A percentile compares a stretch with the other conserved stretches of the same genome.
phyloP scores from a whole-genome alignment of 768 basidiomycete species.

The Clavaria fumosa region DNA sequence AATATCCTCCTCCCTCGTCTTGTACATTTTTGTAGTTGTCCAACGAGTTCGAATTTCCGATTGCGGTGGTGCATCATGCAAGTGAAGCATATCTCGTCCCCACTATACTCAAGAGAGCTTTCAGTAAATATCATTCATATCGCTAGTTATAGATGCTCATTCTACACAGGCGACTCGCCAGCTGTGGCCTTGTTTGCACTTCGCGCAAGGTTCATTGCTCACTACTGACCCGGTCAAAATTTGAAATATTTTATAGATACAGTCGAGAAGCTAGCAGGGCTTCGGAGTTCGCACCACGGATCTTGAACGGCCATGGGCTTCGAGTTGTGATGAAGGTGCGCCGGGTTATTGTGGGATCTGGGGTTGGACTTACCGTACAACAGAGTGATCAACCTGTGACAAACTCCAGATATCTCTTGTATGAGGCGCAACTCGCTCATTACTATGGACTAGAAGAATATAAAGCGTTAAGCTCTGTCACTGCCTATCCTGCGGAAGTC shows the following conservation, averaged over 20 bases:
- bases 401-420: constrained; percentile 62
- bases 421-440: constrained; percentile 75
- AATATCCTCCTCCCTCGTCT: neutral
- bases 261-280: constrained; percentile 73
- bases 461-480: constrained; percentile 61
- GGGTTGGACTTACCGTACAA: neutral
- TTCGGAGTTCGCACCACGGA: constrained; percentile 59
- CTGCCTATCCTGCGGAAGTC: constrained; percentile 50
- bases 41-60: constrained; percentile 56
- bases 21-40: constrained; percentile 21
- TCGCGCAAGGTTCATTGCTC: constrained; percentile 18
- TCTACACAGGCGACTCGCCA: constrained; percentile 37
- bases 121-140: constrained; percentile 23
- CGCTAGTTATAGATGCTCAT: neutral
- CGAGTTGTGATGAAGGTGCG: constrained; percentile 58
- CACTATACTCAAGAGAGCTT: constrained; percentile 56
- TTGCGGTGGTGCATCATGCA: constrained; percentile 67
- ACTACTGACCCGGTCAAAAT: neutral
- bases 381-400: constrained; percentile 54
- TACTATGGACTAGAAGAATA: constrained; percentile 64
- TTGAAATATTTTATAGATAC: constrained; percentile 19
- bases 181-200: constrained; percentile 62
- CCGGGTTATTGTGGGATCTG: constrained; percentile 3
- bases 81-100: constrained; percentile 82
- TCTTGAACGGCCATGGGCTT: constrained; percentile 56